These are phyloP conservation scores for Petasospora fabianii DNA, from an alignment of 1,139 yeast species.

Conservation along the genomic window DNA sequence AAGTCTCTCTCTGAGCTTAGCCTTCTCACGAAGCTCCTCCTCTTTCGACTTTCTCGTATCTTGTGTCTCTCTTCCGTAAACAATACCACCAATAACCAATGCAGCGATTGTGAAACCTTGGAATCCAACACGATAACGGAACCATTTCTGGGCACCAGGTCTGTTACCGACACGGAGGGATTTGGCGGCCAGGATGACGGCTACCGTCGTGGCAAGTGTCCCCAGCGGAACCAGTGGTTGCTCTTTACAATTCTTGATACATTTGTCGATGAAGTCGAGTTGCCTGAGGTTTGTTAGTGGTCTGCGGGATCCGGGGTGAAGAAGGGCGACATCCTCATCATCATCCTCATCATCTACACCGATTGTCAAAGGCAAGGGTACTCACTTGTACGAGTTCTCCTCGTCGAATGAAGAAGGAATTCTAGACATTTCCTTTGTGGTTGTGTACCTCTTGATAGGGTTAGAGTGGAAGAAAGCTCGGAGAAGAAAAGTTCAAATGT, in stretches of 20 bases:
- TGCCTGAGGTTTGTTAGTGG: conserved; percentile 14
- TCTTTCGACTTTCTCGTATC: conserved; percentile 48
- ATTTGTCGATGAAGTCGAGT: conserved; percentile 31
- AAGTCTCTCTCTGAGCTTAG: conserved; percentile 74
- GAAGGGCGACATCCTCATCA: neutral
- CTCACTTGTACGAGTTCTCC: conserved; percentile 15
- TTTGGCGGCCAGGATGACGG: conserved; percentile 73
- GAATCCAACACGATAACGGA: conserved; percentile 83
- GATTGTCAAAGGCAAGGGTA: neutral
- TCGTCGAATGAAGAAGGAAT: conserved; percentile 17
- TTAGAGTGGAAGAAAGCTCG: no score
- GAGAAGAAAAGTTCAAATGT: no score
- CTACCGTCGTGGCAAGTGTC: conserved; percentile 71
- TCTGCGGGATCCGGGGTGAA: neutral
- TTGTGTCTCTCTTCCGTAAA: conserved; percentile 43
- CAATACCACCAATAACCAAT: conserved; percentile 71
- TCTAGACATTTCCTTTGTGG: conserved; percentile 18
- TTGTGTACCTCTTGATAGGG: neutral
- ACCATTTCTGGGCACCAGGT: conserved; percentile 76
- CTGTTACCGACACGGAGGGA: conserved; percentile 73
- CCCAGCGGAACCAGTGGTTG: conserved; percentile 86
- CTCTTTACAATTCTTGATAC: conserved; percentile 48
- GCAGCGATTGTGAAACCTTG: conserved; percentile 84
- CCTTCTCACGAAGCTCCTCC: conserved; percentile 64
- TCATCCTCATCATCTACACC: neutral